Conservation (phyloP, 768 basidiomycete species). For the Collybia sordida region DNA sequence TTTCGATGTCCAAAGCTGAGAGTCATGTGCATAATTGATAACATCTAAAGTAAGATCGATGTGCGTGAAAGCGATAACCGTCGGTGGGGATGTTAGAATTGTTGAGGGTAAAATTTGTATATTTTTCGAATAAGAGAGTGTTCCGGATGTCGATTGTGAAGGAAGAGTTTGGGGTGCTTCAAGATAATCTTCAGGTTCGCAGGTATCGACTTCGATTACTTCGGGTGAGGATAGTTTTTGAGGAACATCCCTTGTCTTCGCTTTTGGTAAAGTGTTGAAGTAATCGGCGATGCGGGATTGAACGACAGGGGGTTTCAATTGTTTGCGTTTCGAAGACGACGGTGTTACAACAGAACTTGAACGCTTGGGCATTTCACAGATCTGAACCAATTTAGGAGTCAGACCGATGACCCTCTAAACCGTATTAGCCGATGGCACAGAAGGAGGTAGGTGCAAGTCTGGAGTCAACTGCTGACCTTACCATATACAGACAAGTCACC, state of each 20-base stretch:
- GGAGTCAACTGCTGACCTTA: neutral
- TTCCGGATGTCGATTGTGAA: neutral
- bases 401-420: neutral
- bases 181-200: neutral
- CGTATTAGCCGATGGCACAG: no score
- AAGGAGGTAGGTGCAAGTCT: no score
- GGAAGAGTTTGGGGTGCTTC: neutral
- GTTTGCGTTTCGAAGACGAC: neutral
- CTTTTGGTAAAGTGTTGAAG: neutral
- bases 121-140: neutral
- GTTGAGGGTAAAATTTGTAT: neutral
- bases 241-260: no score
- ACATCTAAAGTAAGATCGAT: slow-evolving; percentile 49
- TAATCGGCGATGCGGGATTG: neutral
- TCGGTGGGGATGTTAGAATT: neutral
- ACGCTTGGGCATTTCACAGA: neutral
- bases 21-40: slow-evolving; percentile 37
- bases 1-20: slow-evolving; percentile 41
- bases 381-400: neutral
- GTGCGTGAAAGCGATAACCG: slow-evolving; percentile 1
- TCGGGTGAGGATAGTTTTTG: neutral
- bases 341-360: neutral
- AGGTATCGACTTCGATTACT: slow-evolving; percentile 11
- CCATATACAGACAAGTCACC: neutral
- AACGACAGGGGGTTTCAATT: neutral